phyloP scores from a whole-genome alignment of 2,329 filamentous ascomycete species.

The Phyllachora maydis region DNA sequence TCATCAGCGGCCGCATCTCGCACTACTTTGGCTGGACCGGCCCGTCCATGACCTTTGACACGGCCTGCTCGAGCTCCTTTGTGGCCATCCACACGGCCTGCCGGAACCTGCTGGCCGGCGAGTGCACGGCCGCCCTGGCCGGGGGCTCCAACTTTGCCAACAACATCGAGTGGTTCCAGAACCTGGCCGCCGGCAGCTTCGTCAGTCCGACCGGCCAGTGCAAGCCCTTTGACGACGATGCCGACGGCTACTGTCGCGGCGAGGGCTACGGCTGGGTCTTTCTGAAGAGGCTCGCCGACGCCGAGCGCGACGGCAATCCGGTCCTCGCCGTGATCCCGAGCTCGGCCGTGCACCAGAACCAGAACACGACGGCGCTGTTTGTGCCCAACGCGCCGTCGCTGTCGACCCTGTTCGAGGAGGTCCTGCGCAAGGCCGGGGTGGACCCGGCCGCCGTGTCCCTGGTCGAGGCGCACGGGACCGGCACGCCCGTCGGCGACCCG shows the following conservation, averaged over 20 bases:
- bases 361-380: conserved; percentile 11
- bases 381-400: conserved; percentile 8
- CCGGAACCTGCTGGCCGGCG: conserved; percentile 8
- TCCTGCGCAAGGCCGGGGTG: conserved; percentile 9
- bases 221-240: conserved; percentile 11
- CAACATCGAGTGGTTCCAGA: conserved; percentile 6
- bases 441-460: conserved; percentile 8
- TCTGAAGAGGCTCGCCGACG: conserved; percentile 23
- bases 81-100: conserved; percentile 17
- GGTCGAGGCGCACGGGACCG: conserved; percentile 21
- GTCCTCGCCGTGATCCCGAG: conserved; percentile 17
- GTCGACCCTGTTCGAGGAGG: conserved; percentile 9
- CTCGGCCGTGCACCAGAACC: conserved; percentile 19
- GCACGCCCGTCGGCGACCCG: conserved; percentile 19
- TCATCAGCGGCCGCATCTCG: conserved; percentile 11
- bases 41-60: conserved; percentile 12
- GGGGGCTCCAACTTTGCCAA: conserved; percentile 12
- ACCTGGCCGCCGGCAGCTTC: conserved; percentile 11
- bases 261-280: conserved; percentile 23
- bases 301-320: conserved; percentile 22
- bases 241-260: conserved; percentile 28
- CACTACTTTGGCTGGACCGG: conserved; percentile 16
- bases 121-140: conserved; percentile 11
- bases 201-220: conserved; percentile 11
- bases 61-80: conserved; percentile 14